Conservation (phyloP, 2,329 filamentous ascomycete species). For the Chaetomium olivaceum region DNA sequence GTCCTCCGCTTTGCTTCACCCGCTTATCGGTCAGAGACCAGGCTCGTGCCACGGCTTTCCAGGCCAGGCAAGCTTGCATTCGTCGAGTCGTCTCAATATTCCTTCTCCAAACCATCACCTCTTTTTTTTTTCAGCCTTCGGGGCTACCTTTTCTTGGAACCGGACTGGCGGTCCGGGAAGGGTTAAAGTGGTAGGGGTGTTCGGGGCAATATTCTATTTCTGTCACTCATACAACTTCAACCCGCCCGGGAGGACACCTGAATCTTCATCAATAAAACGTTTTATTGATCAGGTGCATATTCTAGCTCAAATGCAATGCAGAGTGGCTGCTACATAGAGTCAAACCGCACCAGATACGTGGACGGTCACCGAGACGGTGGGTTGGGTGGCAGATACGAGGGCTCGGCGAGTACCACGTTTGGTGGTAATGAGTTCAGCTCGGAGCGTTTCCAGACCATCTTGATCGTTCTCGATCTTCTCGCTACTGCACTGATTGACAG, state of each 20-base stretch:
- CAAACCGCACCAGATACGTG: background rate
- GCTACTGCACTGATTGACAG: slow-evolving; percentile 4
- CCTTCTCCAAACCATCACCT: background rate
- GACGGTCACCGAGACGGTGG: background rate
- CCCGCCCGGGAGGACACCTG: background rate
- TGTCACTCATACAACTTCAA: background rate
- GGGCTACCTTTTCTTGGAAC: background rate
- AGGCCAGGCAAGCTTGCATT: background rate
- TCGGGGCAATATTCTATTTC: background rate
- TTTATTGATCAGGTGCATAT: slow-evolving; percentile 9
- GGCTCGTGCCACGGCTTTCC: too few species aligned
- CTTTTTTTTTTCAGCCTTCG: background rate
- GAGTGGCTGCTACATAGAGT: background rate
- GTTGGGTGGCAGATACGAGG: background rate
- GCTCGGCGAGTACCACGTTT: background rate
- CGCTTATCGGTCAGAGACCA: too few species aligned
- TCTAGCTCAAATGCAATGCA: slow-evolving; percentile 12
- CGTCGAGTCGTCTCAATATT: background rate
- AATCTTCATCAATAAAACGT: background rate
- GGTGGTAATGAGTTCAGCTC: background rate
- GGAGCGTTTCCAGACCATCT: background rate
- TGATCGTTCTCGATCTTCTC: background rate
- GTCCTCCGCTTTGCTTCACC: too few species aligned
- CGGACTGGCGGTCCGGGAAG: background rate
- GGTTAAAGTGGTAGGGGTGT: background rate